Conservation (phyloP, 225 moss, liverwort and hornwort genomes). For the Pleurozium schreberi region DNA sequence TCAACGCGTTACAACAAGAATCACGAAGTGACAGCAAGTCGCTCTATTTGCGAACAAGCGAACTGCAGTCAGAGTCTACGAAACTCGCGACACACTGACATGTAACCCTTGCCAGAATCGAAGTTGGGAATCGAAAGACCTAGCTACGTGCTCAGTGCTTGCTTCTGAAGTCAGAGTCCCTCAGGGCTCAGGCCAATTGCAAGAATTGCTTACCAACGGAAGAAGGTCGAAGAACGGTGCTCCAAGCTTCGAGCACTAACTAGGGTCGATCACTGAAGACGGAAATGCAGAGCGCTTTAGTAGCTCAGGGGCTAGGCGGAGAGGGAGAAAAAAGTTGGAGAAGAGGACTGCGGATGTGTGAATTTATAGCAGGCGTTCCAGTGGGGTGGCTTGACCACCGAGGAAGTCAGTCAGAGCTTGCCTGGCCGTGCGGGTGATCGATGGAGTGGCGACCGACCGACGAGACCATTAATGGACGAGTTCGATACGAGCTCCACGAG, state of each 20-base stretch:
- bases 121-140: no score
- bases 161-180: not conserved
- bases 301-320: not conserved
- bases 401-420: no score
- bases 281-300: not conserved
- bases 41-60: not conserved
- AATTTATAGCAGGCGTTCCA: no score
- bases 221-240: not conserved
- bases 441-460: no score
- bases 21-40: not conserved
- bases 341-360: no score
- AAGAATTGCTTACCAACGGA: not conserved
- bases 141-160: not conserved
- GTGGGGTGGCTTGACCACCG: no score
- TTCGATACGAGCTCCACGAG: no score
- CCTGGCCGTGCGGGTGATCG: no score
- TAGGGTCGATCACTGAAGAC: not conserved
- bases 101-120: not conserved
- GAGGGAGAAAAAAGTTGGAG: not conserved
- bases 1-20: not conserved
- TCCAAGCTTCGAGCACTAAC: not conserved
- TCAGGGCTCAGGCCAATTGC: not conserved
- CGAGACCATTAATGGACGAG: no score
- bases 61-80: not conserved
- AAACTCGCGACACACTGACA: not conserved